These are phyloP conservation scores for Lanmaoa rubissima DNA, from an alignment of 768 basidiomycete genomes.

Conservation along the genomic window DNA sequence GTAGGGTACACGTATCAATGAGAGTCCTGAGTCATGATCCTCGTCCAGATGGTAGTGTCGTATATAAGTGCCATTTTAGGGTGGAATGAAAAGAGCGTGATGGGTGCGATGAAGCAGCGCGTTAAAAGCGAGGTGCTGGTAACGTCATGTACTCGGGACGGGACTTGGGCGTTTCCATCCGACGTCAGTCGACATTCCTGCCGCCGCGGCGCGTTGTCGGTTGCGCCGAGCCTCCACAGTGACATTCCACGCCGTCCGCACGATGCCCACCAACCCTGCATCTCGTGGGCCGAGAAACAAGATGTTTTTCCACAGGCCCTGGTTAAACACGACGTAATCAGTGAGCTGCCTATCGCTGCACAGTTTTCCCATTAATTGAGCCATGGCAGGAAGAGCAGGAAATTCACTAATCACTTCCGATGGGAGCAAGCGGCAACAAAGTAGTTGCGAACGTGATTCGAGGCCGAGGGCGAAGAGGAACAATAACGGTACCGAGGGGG, in stretches of 20 bases:
- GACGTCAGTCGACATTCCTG: conserved; percentile 15
- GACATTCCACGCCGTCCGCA: conserved; percentile 68
- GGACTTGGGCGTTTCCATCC: conserved; percentile 5
- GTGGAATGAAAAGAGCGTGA: conserved; percentile 23
- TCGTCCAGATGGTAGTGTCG: conserved; percentile 27
- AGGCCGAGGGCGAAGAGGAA: conserved; percentile 57
- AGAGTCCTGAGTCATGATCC: conserved; percentile 26
- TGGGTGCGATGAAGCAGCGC: conserved; percentile 1
- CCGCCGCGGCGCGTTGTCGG: conserved; percentile 20
- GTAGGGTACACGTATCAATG: conserved; percentile 7
- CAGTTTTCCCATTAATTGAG: conserved; percentile 44
- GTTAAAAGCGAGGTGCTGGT: conserved; percentile 8
- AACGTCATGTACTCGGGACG: conserved; percentile 20
- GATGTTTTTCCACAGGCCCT: conserved; percentile 67
- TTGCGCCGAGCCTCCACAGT: conserved; percentile 59
- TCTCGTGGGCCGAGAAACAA: conserved; percentile 53
- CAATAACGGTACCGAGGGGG: conserved; percentile 52
- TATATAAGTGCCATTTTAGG: conserved; percentile 26
- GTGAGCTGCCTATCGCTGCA: conserved; percentile 38
- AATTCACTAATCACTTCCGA: conserved; percentile 51
- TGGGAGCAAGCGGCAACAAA: conserved; percentile 56
- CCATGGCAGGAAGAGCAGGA: conserved; percentile 59
- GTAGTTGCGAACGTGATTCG: conserved; percentile 44
- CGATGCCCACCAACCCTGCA: conserved; percentile 43
- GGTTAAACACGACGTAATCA: conserved; percentile 39